phyloP scores from a whole-genome alignment of 2,329 filamentous ascomycete genomes.

The Aspergillus neotritici region DNA sequence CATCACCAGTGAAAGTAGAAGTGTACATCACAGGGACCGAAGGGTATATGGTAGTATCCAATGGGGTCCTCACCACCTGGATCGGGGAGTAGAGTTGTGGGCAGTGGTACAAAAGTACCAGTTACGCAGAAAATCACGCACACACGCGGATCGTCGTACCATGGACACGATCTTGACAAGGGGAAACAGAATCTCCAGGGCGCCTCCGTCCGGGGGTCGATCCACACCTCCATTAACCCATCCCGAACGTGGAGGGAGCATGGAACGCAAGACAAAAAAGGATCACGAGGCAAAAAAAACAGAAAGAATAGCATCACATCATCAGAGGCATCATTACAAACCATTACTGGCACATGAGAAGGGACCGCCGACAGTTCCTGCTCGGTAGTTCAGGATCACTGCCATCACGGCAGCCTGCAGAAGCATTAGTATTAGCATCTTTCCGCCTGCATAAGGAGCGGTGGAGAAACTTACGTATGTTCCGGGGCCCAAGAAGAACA shows the following conservation, averaged over 20 bases:
- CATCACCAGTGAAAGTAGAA: too few species aligned
- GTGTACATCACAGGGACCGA: too few species aligned
- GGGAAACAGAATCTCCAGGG: too few species aligned
- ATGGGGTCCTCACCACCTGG: too few species aligned
- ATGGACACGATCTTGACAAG: too few species aligned
- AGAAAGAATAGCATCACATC: neutral
- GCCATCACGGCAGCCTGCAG: constrained; percentile 39
- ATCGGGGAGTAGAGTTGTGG: too few species aligned
- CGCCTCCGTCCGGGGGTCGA: too few species aligned
- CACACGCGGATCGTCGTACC: too few species aligned
- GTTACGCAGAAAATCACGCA: too few species aligned
- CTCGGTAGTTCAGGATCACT: constrained; percentile 61
- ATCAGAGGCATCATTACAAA: constrained; percentile 19
- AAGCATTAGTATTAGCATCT: constrained; percentile 5
- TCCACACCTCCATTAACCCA: too few species aligned
- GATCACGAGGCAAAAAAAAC: constrained; percentile 6
- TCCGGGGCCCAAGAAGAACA: constrained; percentile 76
- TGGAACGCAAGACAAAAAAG: constrained; percentile 3
- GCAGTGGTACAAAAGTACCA: too few species aligned
- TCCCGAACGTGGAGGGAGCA: constrained; percentile 1
- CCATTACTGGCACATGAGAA: constrained; percentile 63
- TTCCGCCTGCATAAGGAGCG: constrained; percentile 35
- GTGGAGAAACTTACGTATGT: constrained; percentile 57
- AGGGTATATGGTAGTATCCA: too few species aligned
- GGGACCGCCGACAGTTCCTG: constrained; percentile 60